Conservation (phyloP, 148 eudicot genomes). For the Nepenthes mirabilis region DNA sequence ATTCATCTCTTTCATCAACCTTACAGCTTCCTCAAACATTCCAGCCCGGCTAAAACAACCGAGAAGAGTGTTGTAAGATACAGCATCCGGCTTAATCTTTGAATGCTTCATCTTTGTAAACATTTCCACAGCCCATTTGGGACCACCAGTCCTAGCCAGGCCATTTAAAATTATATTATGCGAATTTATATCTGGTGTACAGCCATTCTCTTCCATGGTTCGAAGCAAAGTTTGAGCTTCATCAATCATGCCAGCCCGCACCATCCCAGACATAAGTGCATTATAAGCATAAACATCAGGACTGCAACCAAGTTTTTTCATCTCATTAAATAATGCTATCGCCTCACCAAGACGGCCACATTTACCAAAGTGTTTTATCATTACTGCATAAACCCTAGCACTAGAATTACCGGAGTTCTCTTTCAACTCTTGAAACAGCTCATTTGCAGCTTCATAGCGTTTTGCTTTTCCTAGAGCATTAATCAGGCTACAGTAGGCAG, state of each 20-base stretch:
- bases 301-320: constrained; percentile 58
- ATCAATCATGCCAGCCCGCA: constrained; percentile 63
- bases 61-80: constrained; percentile 84
- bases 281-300: constrained; percentile 82
- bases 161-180: constrained; percentile 81
- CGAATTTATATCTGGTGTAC: constrained; percentile 69
- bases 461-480: constrained; percentile 77
- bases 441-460: constrained; percentile 87
- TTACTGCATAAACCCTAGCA: constrained; percentile 86
- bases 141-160: constrained; percentile 65
- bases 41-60: constrained; percentile 92
- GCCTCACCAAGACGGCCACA: constrained; percentile 64
- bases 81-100: constrained; percentile 56
- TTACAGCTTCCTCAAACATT: constrained; percentile 96
- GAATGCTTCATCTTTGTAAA: constrained; percentile 62
- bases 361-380: constrained; percentile 92
- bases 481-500: constrained; percentile 94
- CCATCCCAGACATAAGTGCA: constrained; percentile 93
- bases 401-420: constrained; percentile 85
- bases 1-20: constrained; percentile 81
- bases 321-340: constrained; percentile 68
- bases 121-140: constrained; percentile 60
- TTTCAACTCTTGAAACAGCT: constrained; percentile 80
- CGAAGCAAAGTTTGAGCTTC: constrained; percentile 63
- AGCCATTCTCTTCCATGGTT: constrained; percentile 72